These are phyloP conservation scores for Neocallimastix lanati DNA, from an alignment of 192 early-diverging fungal genomes.

Conservation along the genomic window DNA sequence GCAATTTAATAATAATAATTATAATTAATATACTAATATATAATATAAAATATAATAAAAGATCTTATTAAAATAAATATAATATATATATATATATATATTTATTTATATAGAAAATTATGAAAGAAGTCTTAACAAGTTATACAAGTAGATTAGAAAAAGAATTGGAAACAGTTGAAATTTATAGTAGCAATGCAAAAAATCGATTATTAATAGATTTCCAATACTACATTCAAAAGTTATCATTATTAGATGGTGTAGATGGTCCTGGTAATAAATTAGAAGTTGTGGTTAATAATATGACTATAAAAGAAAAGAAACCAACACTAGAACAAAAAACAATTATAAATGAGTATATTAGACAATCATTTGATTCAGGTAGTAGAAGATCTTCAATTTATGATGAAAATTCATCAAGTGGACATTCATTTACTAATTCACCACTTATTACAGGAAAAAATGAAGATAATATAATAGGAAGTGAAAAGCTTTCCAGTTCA, in stretches of 20 bases:
- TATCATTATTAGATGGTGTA: conserved; percentile 46
- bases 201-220: conserved; percentile 55
- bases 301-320: conserved; percentile 41
- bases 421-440: not conserved
- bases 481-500: not conserved
- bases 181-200: not conserved
- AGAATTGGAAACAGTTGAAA: conserved; percentile 15
- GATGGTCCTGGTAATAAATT: conserved; percentile 55
- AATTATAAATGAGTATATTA: not conserved
- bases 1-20: too few species aligned
- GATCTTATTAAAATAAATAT: too few species aligned
- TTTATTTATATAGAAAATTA: conserved; percentile 27
- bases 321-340: not conserved
- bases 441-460: not conserved
- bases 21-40: too few species aligned
- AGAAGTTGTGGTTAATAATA: conserved; percentile 63
- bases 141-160: conserved; percentile 61
- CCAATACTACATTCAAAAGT: conserved; percentile 44
- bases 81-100: not conserved
- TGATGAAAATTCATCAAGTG: not conserved
- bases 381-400: not conserved
- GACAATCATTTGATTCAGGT: not conserved
- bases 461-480: not conserved
- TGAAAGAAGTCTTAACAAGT: conserved; percentile 56
- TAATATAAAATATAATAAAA: too few species aligned